Conservation (phyloP, 2,329 filamentous ascomycete genomes). For the Calonectria pteridis region DNA sequence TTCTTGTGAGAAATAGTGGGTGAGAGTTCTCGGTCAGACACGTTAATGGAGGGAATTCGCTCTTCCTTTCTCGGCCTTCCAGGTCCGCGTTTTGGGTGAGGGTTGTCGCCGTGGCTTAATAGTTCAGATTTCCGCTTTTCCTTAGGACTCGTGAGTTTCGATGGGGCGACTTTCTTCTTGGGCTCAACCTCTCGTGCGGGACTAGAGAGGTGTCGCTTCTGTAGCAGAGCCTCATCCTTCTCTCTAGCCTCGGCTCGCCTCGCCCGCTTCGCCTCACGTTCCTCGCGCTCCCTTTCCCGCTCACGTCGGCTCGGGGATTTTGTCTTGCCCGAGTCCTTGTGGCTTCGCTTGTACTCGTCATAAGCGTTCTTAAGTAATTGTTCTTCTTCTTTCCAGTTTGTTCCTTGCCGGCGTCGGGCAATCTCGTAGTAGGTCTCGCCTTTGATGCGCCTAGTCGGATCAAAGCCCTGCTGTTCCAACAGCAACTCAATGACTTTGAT, state of each 20-base stretch:
- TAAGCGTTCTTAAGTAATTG: constrained; percentile 83
- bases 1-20: constrained; percentile 62
- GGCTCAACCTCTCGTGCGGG: constrained; percentile 60
- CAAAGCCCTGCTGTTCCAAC: constrained; percentile 80
- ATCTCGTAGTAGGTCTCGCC: constrained; percentile 90
- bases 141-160: constrained; percentile 58
- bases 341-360: constrained; percentile 70
- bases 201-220: constrained; percentile 63
- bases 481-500: constrained; percentile 86
- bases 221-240: constrained; percentile 58
- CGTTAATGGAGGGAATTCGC: constrained; percentile 58
- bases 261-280: constrained; percentile 57
- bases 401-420: constrained; percentile 83
- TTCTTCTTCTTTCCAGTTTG: constrained; percentile 91
- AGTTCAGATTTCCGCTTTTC: constrained; percentile 62
- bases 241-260: constrained; percentile 60
- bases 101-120: constrained; percentile 60
- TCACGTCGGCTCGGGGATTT: constrained; percentile 64
- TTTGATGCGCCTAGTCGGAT: constrained; percentile 82
- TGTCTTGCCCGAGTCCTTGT: constrained; percentile 61
- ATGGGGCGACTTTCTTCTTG: constrained; percentile 56
- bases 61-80: constrained; percentile 69
- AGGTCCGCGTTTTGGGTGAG: constrained; percentile 63
- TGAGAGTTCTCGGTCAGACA: constrained; percentile 67
- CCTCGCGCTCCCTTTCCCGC: constrained; percentile 56